Conservation (phyloP, 148 eudicot genomes). For the Bassia scoparia region DNA sequence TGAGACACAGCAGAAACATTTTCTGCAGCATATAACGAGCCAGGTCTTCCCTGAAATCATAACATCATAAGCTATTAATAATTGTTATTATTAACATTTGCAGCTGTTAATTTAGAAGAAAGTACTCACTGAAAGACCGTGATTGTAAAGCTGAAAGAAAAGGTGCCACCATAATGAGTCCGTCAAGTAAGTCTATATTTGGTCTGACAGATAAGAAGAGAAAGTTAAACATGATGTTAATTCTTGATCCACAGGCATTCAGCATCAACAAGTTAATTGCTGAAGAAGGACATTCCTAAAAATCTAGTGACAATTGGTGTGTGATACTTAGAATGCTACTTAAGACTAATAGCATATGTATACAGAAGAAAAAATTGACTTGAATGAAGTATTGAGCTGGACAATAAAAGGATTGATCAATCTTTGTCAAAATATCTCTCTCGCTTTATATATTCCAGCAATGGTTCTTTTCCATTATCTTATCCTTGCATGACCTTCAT, state of each 20-base stretch:
- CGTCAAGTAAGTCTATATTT: constrained; percentile 77
- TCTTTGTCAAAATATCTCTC: constrained; percentile 85
- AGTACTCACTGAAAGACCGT: constrained; percentile 63
- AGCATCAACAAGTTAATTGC: not conserved
- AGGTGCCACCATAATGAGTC: constrained; percentile 92
- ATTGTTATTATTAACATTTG: constrained; percentile 10
- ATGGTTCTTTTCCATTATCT: constrained; percentile 85
- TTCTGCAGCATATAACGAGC: constrained; percentile 90
- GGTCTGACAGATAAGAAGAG: constrained; percentile 48
- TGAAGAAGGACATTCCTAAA: not conserved
- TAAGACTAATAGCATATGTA: not conserved
- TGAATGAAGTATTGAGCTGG: constrained; percentile 89
- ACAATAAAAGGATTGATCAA: constrained; percentile 80
- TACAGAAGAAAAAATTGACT: constrained; percentile 37
- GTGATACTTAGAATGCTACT: not conserved
- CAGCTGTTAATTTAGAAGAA: not conserved
- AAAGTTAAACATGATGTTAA: constrained; percentile 5
- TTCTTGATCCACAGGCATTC: too few species aligned
- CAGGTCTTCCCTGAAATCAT: constrained; percentile 78
- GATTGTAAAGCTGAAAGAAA: constrained; percentile 77
- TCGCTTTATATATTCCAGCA: constrained; percentile 87
- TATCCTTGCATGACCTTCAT: constrained; percentile 97
- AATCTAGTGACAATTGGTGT: not conserved
- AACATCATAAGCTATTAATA: too few species aligned
- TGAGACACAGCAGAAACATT: constrained; percentile 92